Evolutionary conservation across 2,329 filamentous ascomycete genomes (phyloP).

Genomic region (Ustilaginoidea virens): DNA sequence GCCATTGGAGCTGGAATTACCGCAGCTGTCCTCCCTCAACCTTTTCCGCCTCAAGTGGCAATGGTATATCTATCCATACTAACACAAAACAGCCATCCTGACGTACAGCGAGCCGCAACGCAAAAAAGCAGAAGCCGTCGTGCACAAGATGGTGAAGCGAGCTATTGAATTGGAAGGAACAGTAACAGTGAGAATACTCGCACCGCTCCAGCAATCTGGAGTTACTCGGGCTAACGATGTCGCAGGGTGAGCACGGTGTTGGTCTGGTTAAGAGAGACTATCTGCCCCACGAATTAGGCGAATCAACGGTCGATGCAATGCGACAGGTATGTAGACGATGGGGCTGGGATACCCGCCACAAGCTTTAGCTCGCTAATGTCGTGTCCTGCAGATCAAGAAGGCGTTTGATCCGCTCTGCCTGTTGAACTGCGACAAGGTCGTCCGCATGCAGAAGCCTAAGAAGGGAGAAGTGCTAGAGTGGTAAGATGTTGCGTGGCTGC

Average conservation of each 20-base stretch:
- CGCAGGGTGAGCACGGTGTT: conserved; percentile 64
- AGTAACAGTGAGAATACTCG: conserved; percentile 37
- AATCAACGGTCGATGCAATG: conserved; percentile 66
- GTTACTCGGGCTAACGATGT: conserved; percentile 3
- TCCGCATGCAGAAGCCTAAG: conserved; percentile 38
- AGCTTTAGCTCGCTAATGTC: background rate
- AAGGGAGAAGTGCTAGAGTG: conserved; percentile 28
- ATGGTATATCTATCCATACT: too few relatives aligned
- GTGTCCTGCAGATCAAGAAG: conserved; percentile 47
- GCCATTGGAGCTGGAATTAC: too few relatives aligned
- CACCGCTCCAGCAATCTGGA: background rate
- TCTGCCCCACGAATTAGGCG: conserved; percentile 60
- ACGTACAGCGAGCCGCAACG: conserved; percentile 52
- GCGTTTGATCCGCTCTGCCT: conserved; percentile 63
- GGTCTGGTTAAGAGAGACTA: conserved; percentile 78
- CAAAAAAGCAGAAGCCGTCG: conserved; percentile 49
- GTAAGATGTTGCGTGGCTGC: too few relatives aligned
- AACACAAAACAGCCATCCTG: conserved; percentile 39
- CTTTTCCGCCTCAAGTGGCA: background rate
- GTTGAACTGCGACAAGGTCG: conserved; percentile 54
- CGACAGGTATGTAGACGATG: conserved; percentile 43
- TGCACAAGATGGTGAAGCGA: conserved; percentile 74
- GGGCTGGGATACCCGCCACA: background rate
- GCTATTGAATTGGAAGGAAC: conserved; percentile 77
- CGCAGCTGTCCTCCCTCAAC: background rate